Base-by-base conservation (phyloP, 805 yeast species). In the Zygoascus biomembranicola region DNA sequence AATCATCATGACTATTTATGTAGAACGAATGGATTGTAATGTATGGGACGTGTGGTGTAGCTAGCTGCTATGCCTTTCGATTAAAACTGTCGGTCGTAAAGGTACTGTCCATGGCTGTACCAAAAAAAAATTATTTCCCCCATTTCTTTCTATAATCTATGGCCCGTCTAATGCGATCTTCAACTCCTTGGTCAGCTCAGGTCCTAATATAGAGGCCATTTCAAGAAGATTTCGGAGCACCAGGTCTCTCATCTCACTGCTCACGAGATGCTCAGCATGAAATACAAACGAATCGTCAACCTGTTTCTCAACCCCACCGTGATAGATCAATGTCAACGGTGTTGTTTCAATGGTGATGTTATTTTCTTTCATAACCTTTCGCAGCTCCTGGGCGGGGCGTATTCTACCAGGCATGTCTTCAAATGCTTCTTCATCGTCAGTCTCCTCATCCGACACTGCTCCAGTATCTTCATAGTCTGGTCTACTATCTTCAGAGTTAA, bases 381-480 rank as follows among this genome's bases (percentile, higher is more conserved):
- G 26, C 3, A 42, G 6, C 13, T 18, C 13, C 13, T 16, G 5
- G 2, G 13, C 10, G 26, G 44, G 44, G 8, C 48, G 44, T 20
- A 53, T 8, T 14, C 48, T 32, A 10, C 59, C 59, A 6, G 59
- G 59, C 55, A 56, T 56, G 28, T 35, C 48, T 11, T 11, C 19
- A 32, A 47, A 26, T 3, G 28, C 50, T 2, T 18, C 26, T 5
- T 20, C 32, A 5, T 14, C 16, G 18, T 23, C 16, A 10, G 16
- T 9, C 31, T 26, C 20, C 13, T 10, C 39, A 14, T 54, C 52
- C 14, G 19, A 20, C 14, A 23, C 49, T 2, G 13, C 13, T 5
- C 23, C 13, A 6, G 20, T 14, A 42, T 42, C 20, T 8, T 14
- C 20, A 41, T 8, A 18, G n/a, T n/a, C 49, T 2, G 13, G 8